phyloP scores from a whole-genome alignment of 352 stramenopile species.

The Phytopythium kandeliae region DNA sequence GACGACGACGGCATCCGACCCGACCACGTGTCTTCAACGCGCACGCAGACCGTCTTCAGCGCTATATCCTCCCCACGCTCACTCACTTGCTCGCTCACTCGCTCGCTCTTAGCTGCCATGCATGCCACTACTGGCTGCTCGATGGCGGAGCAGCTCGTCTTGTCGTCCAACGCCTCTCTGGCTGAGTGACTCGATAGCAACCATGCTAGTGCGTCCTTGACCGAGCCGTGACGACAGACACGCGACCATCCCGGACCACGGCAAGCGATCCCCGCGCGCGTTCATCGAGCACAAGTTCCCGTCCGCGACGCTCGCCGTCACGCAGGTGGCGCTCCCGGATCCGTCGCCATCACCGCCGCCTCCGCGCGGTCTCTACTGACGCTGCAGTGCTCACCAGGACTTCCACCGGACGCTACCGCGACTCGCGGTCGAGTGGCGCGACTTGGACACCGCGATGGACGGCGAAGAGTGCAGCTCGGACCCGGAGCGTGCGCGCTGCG shows the following conservation, averaged over 20 bases:
- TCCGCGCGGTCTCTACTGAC: background rate
- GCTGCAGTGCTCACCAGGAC: conserved; percentile 23
- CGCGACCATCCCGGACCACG: conserved; percentile 78
- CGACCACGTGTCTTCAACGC: conserved; percentile 17
- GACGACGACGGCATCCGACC: conserved; percentile 8
- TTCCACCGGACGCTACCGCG: conserved; percentile 67
- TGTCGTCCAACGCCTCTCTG: too few species aligned
- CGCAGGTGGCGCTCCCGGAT: too few species aligned
- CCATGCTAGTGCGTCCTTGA: too few species aligned
- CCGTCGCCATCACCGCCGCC: too few species aligned
- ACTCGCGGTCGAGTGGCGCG: conserved; percentile 28
- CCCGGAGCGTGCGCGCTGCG: conserved; percentile 23
- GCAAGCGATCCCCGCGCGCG: conserved; percentile 57
- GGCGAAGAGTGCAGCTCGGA: conserved; percentile 3
- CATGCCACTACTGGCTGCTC: too few species aligned
- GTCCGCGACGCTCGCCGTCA: conserved; percentile 48
- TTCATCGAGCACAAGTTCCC: conserved; percentile 82
- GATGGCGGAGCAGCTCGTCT: too few species aligned
- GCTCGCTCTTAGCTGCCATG: too few species aligned
- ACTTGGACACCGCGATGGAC: conserved; percentile 35
- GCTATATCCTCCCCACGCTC: conserved; percentile 55
- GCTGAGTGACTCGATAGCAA: too few species aligned
- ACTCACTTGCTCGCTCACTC: background rate
- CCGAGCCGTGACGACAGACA: conserved; percentile 16
- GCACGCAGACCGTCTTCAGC: conserved; percentile 72